phyloP scores from a whole-genome alignment of 2,329 filamentous ascomycete genomes.

The Neoascochyta sp. region DNA sequence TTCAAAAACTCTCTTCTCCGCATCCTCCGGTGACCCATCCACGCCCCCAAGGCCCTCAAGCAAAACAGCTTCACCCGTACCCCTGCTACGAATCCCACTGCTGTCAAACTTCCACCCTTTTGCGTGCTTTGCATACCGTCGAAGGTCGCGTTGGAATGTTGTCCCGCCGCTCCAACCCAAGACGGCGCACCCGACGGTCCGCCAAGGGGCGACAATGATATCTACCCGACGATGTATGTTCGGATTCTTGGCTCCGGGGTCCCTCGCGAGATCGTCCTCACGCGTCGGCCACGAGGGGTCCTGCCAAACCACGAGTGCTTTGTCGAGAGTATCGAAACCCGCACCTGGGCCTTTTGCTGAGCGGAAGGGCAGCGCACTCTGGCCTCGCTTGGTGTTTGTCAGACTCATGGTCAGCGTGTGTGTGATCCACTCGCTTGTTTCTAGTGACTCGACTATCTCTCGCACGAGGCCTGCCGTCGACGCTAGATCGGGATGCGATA shows the following conservation, averaged over 20 bases:
- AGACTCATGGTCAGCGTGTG: constrained; percentile 72
- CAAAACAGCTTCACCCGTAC: constrained; percentile 68
- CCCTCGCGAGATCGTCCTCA: constrained; percentile 31
- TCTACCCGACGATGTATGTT: constrained; percentile 83
- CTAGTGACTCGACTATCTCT: constrained; percentile 67
- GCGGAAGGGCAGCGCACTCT: constrained; percentile 58
- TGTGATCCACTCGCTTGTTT: constrained; percentile 68
- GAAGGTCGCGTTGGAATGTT: constrained; percentile 83
- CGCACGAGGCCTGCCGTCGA: constrained; percentile 68
- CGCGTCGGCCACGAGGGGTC: constrained; percentile 52
- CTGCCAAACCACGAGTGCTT: constrained; percentile 91
- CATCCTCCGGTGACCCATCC: constrained; percentile 60
- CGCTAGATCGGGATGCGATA: constrained; percentile 71
- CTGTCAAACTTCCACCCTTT: constrained; percentile 84
- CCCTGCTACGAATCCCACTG: constrained; percentile 71
- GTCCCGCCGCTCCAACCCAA: constrained; percentile 85
- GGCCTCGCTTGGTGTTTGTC: constrained; percentile 68
- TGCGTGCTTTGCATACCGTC: constrained; percentile 71
- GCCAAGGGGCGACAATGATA: constrained; percentile 87
- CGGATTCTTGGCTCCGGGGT: constrained; percentile 55
- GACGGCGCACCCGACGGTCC: constrained; percentile 81
- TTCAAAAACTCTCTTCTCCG: constrained; percentile 76
- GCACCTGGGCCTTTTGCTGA: constrained; percentile 42
- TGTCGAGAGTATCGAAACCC: constrained; percentile 86
- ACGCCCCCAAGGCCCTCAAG: constrained; percentile 52